Evolutionary conservation across 2,329 filamentous ascomycete species (phyloP).

Genomic region (Fonsecaea nubica): DNA sequence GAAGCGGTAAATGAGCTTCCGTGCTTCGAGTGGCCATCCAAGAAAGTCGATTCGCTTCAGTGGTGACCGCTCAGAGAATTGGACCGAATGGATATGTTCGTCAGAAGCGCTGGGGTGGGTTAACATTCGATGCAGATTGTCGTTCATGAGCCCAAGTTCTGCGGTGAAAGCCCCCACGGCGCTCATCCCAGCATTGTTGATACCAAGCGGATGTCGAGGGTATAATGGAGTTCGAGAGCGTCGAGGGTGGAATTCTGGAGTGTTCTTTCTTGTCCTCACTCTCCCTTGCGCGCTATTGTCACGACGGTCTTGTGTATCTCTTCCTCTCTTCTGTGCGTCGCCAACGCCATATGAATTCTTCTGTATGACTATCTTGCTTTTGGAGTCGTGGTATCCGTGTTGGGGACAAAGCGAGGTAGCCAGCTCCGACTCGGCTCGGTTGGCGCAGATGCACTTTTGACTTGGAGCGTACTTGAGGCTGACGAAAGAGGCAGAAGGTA

Average conservation of each 20-base stretch:
- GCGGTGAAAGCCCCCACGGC: not conserved
- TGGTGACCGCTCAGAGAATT: not conserved
- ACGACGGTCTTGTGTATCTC: not conserved
- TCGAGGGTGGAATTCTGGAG: not conserved
- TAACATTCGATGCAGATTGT: not conserved
- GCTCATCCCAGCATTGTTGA: not conserved
- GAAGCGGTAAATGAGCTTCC: slow-evolving; percentile 25
- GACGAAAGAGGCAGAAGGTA: not conserved
- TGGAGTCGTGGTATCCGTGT: slow-evolving; percentile 16
- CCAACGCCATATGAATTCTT: not conserved
- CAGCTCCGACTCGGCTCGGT: not conserved
- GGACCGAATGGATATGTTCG: not conserved
- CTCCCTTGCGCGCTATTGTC: not conserved
- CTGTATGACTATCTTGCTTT: slow-evolving; percentile 12
- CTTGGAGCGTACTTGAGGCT: slow-evolving; percentile 11
- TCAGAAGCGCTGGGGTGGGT: not conserved
- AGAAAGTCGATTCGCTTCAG: slow-evolving; percentile 24
- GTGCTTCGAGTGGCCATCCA: slow-evolving; percentile 11
- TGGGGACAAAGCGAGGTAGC: slow-evolving; percentile 18
- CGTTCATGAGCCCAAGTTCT: not conserved
- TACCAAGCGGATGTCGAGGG: not conserved
- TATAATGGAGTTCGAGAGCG: not conserved
- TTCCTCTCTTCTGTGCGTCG: not conserved
- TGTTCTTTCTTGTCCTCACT: not conserved
- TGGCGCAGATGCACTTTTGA: slow-evolving; percentile 21